Conservation (phyloP, 2,329 filamentous ascomycete genomes). For the Neurospora crassa region DNA sequence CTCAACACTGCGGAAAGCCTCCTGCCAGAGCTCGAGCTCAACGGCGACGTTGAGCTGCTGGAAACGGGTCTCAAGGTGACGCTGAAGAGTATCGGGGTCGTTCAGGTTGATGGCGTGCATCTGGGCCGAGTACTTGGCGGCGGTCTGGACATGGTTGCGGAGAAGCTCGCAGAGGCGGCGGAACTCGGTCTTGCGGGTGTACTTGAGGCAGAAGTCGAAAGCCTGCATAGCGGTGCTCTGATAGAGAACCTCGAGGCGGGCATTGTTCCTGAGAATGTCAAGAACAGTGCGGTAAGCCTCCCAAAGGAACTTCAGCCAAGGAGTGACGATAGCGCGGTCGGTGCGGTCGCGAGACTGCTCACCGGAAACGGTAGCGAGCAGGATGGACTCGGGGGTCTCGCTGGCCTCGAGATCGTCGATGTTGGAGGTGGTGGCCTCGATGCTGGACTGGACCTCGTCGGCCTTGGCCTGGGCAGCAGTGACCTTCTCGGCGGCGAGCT, state of each 20-base stretch:
- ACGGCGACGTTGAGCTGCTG: conserved; percentile 97
- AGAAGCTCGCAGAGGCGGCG: conserved; percentile 95
- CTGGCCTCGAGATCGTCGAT: conserved; percentile 93
- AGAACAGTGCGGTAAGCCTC: conserved; percentile 98
- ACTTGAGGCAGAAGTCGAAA: conserved; percentile 98
- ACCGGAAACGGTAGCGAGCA: conserved; percentile 93
- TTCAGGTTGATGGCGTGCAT: conserved; percentile 99
- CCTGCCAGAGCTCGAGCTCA: conserved; percentile 96
- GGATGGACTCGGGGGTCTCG: conserved; percentile 95
- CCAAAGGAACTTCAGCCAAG: conserved; percentile 99
- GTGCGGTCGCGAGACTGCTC: conserved; percentile 97
- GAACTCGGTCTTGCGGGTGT: conserved; percentile 98
- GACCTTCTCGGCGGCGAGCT: conserved; percentile 92
- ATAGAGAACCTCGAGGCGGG: conserved; percentile 92
- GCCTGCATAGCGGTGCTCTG: conserved; percentile 97
- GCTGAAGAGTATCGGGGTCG: conserved; percentile 93
- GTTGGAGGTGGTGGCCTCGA: conserved; percentile 67
- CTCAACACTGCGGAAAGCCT: conserved; percentile 98
- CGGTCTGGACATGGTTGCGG: conserved; percentile 97
- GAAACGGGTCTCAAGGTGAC: conserved; percentile 95
- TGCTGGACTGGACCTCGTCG: conserved; percentile 81
- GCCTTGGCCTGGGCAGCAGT: conserved; percentile 92
- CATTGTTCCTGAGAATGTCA: conserved; percentile 98
- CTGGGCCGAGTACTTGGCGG: conserved; percentile 96
- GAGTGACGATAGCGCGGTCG: conserved; percentile 94